Evolutionary conservation across 176 grass and related monocot species (phyloP), one percentile per base, ranked within the genome.

Genomic region (Chrysopogon serrulatus): DNA sequence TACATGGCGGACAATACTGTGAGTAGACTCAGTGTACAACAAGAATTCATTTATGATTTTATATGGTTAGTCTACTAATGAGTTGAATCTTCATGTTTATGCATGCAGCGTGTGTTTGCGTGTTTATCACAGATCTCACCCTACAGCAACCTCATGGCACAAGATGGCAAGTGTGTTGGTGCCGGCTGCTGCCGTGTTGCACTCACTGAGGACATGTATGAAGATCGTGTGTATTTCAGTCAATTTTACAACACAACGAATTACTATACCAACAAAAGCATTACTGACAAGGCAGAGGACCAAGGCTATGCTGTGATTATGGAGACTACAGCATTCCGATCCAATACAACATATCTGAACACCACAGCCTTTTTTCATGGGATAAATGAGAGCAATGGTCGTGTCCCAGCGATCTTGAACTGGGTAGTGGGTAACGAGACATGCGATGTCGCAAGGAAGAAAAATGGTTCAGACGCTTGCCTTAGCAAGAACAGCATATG

Each of bases 341-440:
- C 36, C 12, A 11, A 7, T 4, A 66, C 40, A 44, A 0, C 61
- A 36, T 83, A 78, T 65, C 44, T 90, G 3, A 90, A 78, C 61
- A 81, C 59, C 0, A 37, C 34, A 45, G 65, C 9, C 10, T 82
- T 90, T n/a, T 57, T 14, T n/a, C n/a, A n/a, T n/a, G n/a, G 32
- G 73, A 81, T 0, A n/a, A n/a, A n/a, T n/a, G n/a, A n/a, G 6
- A 69, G 1, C 4, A 43, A 10, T 5, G 60, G 82, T 0, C 16
- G 6, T 17, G 79, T 77, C 59, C 77, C 71, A 0, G 59, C 72
- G 10, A 57, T 90, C 37, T 53, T 86, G 33, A 67, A 83, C 57
- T 90, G 83, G 88, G 48, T 4, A 8, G 36, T 90, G 27, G 60
- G 83, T 7, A 82, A 78, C 0, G 17, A 73, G 70, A 82, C 78